These are phyloP conservation scores for Agrocybe pediades DNA, from an alignment of 768 basidiomycete species.

Conservation along the genomic window DNA sequence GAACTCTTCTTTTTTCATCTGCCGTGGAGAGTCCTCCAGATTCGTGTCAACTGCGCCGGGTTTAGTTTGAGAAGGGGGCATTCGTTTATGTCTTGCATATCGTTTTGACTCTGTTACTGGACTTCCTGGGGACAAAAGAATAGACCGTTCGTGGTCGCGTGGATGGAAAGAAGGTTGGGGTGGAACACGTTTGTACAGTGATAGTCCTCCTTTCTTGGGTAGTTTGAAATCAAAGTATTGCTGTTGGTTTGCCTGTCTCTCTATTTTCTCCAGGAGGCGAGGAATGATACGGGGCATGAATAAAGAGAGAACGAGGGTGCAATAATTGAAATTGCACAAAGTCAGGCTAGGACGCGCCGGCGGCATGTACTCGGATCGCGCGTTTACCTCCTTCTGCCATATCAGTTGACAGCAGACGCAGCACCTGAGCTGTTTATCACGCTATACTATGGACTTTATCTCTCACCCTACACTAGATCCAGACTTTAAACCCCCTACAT, in stretches of 20 bases:
- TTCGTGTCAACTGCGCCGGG: conserved; percentile 24
- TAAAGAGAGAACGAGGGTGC: background rate
- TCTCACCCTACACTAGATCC: background rate
- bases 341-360: background rate
- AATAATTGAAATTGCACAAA: background rate
- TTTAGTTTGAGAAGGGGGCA: conserved; percentile 49
- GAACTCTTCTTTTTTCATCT: conserved; percentile 65
- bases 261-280: conserved; percentile 52
- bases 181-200: conserved; percentile 35
- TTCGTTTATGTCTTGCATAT: conserved; percentile 58
- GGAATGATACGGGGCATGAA: conserved; percentile 73
- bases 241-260: conserved; percentile 23
- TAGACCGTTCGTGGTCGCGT: conserved; percentile 49
- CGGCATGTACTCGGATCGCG: background rate
- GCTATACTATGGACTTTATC: background rate
- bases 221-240: conserved; percentile 27
- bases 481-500: background rate
- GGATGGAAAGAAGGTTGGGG: conserved; percentile 46
- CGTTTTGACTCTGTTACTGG: conserved; percentile 51
- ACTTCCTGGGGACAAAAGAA: conserved; percentile 56
- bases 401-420: too few species aligned
- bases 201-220: conserved; percentile 25
- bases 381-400: background rate
- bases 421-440: too few species aligned
- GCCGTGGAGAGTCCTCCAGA: conserved; percentile 41